Base-by-base conservation (phyloP, 805 yeast genomes). In the Myxozyma kluyveri region DNA sequence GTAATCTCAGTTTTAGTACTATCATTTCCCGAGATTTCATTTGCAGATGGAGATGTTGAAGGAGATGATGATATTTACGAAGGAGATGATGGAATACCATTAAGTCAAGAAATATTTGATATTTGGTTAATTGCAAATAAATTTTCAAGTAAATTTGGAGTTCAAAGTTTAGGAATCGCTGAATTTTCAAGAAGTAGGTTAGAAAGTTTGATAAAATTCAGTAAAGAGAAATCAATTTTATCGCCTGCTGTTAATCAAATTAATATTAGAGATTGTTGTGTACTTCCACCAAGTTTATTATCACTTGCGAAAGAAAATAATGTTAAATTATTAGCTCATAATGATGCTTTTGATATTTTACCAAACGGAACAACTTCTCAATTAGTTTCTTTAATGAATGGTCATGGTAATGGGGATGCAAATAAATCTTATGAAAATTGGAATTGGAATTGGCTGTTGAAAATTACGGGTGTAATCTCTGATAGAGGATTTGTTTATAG, bases 261-360 rank as follows among this genome's bases (percentile, higher is more conserved):
- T 47, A 65, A 68, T 42, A 65, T 68, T 19, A 59, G 60, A 17
- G 71, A 68, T 42, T 69, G 72, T 59, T 67, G 71, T 47, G 69
- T 65, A 10, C 61, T 69, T 21, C 71, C 72, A 3, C 65, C 66
- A 9, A 63, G 66, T 17, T 57, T 69, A 19, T 48, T 67, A 17
- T 42, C 47, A 17, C 49, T 67, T 17, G 62, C 69, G 14, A 57
- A 60, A 38, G 57, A 59, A 10, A 61, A 58, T 14, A 56, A 56
- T 12, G 64, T 69, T 47, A 54, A 60, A 43, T 57, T 69, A 14
- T 50, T 66, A 24, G 67, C 70, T 2, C 72, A 69, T 44, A 67
- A 67, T 50, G 72, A 69, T 47, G 63, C 67, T 7, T 53, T 57
- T n/a, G 47, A 51, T 14, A 50, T 66, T n/a, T 44, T 67, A 27